These are phyloP conservation scores for Entophlyctis helioformis DNA, from an alignment of 192 early-diverging fungal genomes.

Conservation along the genomic window DNA sequence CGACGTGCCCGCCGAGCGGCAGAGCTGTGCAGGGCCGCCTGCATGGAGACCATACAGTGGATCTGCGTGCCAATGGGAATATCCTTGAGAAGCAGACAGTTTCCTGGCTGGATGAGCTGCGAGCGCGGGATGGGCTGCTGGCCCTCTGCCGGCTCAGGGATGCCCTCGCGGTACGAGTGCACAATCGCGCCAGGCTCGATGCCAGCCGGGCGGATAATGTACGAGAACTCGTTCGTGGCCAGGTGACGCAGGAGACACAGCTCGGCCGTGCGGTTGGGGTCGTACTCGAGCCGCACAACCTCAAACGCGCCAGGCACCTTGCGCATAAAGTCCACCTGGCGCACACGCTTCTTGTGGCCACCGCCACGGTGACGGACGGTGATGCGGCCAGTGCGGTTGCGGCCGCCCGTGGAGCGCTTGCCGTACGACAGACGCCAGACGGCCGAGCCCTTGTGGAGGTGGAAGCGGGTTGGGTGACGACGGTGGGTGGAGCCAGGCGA, in stretches of 20 bases:
- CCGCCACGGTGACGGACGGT: slow-evolving; percentile 89
- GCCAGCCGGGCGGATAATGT: slow-evolving; percentile 73
- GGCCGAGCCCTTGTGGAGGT: slow-evolving; percentile 78
- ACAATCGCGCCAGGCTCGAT: slow-evolving; percentile 66
- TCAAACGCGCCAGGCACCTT: slow-evolving; percentile 56
- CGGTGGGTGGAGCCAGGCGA: slow-evolving; percentile 78
- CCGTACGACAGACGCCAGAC: slow-evolving; percentile 67
- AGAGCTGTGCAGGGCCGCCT: slow-evolving; percentile 63
- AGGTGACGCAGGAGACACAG: slow-evolving; percentile 75
- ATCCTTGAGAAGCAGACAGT: slow-evolving; percentile 77
- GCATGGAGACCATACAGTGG: slow-evolving; percentile 75
- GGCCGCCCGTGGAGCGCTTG: slow-evolving; percentile 72
- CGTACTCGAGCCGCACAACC: slow-evolving; percentile 87
- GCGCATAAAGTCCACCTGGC: slow-evolving; percentile 80
- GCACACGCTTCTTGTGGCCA: slow-evolving; percentile 78
- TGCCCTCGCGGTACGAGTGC: slow-evolving; percentile 42
- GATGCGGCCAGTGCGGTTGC: slow-evolving; percentile 81
- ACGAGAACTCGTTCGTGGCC: slow-evolving; percentile 63
- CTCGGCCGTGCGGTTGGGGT: slow-evolving; percentile 81
- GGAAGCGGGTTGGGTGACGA: slow-evolving; percentile 69
- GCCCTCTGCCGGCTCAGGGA: slow-evolving; percentile 10
- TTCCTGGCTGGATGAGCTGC: slow-evolving; percentile 63
- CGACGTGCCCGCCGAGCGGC: slow-evolving; percentile 74
- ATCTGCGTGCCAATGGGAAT: slow-evolving; percentile 87
- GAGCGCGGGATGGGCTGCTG: slow-evolving; percentile 18